phyloP scores from a whole-genome alignment of 164 flowering plant species.

The Protea cynaroides region DNA sequence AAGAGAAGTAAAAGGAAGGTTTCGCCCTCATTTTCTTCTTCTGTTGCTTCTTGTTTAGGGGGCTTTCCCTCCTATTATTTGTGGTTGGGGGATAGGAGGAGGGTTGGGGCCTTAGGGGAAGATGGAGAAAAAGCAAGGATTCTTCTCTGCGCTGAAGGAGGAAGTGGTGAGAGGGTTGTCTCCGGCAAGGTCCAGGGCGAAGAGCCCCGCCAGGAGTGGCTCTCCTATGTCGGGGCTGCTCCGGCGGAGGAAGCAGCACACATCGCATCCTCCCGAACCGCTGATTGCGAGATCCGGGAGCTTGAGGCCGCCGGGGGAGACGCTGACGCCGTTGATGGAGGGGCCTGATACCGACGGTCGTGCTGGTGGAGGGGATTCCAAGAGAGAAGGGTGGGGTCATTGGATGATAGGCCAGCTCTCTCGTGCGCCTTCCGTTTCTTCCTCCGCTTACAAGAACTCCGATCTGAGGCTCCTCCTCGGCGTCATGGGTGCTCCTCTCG shows the following conservation, averaged over 20 bases:
- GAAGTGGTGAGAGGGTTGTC: constrained; percentile 82
- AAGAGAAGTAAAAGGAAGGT: not conserved
- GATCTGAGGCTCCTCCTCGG: constrained; percentile 74
- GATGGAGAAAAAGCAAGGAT: constrained; percentile 87
- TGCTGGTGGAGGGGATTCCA: constrained; percentile 36
- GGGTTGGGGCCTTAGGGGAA: not conserved
- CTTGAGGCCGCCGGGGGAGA: constrained; percentile 57
- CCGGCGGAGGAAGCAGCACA: constrained; percentile 37
- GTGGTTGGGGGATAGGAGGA: too few species aligned
- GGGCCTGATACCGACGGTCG: constrained; percentile 69
- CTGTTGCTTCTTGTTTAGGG: too few species aligned
- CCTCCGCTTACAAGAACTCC: constrained; percentile 38
- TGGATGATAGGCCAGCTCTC: constrained; percentile 83
- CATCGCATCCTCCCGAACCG: constrained; percentile 41
- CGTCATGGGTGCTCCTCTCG: constrained; percentile 69
- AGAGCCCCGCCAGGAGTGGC: constrained; percentile 48
- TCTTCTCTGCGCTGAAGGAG: constrained; percentile 67
- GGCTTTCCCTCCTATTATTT: not conserved
- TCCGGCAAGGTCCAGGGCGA: constrained; percentile 63
- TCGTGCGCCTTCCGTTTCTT: constrained; percentile 54
- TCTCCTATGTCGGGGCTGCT: constrained; percentile 55
- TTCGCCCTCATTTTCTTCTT: not conserved
- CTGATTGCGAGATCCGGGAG: constrained; percentile 69
- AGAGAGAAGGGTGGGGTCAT: constrained; percentile 64
- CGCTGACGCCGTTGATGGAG: constrained; percentile 74